These are phyloP conservation scores for Termitomyces sp. DNA, from an alignment of 768 basidiomycete genomes.

Conservation along the genomic window DNA sequence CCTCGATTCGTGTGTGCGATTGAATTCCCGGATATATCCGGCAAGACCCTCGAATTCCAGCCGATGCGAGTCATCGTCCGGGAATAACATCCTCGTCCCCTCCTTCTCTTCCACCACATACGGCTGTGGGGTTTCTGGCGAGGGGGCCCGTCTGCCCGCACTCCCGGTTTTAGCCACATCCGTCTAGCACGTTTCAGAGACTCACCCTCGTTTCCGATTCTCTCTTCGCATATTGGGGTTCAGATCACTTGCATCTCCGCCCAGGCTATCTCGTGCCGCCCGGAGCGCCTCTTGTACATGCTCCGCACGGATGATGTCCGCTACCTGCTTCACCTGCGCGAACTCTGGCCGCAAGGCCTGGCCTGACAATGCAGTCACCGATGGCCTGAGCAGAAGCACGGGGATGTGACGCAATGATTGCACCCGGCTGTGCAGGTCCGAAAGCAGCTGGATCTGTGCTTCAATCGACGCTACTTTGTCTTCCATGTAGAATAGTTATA, in stretches of 20 bases:
- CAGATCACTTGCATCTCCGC: conserved; percentile 45
- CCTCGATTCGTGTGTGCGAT: conserved; percentile 36
- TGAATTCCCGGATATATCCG: conserved; percentile 56
- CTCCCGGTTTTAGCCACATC: conserved; percentile 4
- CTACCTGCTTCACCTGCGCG: conserved; percentile 40
- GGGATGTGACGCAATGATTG: conserved; percentile 44
- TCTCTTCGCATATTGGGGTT: conserved; percentile 40
- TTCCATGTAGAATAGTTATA: conserved; percentile 10
- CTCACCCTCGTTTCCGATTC: conserved; percentile 54
- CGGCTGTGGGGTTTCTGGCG: conserved; percentile 59
- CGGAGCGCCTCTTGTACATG: conserved; percentile 54
- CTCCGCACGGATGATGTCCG: conserved; percentile 43
- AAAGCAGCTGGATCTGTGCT: conserved; percentile 40
- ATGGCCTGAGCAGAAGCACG: conserved; percentile 35
- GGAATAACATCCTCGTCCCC: conserved; percentile 37
- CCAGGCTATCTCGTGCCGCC: conserved; percentile 50
- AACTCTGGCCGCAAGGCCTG: conserved; percentile 34
- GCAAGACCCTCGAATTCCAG: conserved; percentile 42
- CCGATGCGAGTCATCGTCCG: conserved; percentile 31
- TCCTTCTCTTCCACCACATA: conserved; percentile 38
- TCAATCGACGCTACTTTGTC: conserved; percentile 22
- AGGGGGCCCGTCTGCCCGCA: conserved; percentile 38
- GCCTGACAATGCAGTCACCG: conserved; percentile 20
- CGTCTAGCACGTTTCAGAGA: conserved; percentile 13
- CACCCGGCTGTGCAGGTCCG: conserved; percentile 39